These are phyloP conservation scores for Hydnomerulius pinastri DNA, from an alignment of 768 basidiomycete species.

Conservation along the genomic window DNA sequence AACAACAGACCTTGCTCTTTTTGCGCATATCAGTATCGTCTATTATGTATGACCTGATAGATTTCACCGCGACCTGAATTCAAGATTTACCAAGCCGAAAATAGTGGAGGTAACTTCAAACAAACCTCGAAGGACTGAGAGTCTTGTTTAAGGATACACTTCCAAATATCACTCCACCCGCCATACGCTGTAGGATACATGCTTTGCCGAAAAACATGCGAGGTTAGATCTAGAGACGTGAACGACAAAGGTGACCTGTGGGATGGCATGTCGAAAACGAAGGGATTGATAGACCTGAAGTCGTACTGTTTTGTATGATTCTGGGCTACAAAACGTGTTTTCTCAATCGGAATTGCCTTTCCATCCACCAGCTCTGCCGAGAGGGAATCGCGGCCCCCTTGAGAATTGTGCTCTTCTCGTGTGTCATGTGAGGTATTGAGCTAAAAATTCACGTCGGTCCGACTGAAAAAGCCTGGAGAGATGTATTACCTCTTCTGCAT, in stretches of 20 bases:
- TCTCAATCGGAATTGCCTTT: background rate
- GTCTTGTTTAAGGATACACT: constrained; percentile 23
- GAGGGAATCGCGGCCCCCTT: too few relatives aligned
- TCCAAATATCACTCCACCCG: constrained; percentile 27
- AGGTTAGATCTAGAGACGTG: background rate
- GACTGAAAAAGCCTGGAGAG: too few relatives aligned
- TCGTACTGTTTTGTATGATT: background rate
- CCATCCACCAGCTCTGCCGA: too few relatives aligned
- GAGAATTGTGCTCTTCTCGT: too few relatives aligned
- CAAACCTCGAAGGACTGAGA: constrained; percentile 19
- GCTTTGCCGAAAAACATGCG: background rate
- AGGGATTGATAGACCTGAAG: background rate
- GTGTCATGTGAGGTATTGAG: background rate
- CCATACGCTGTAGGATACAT: constrained; percentile 24
- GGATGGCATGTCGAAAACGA: background rate
- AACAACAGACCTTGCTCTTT: constrained; percentile 8
- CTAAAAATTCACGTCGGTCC: too few relatives aligned
- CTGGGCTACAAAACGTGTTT: background rate
- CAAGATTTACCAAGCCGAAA: background rate
- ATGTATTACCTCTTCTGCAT: too few relatives aligned
- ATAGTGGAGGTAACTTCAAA: background rate
- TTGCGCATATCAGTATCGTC: constrained; percentile 7
- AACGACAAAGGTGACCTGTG: background rate
- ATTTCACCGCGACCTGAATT: constrained; percentile 9
- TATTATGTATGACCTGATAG: background rate